These are phyloP conservation scores for Haplosporangium gracile DNA, from an alignment of 192 early-diverging fungal genomes.

Conservation along the genomic window DNA sequence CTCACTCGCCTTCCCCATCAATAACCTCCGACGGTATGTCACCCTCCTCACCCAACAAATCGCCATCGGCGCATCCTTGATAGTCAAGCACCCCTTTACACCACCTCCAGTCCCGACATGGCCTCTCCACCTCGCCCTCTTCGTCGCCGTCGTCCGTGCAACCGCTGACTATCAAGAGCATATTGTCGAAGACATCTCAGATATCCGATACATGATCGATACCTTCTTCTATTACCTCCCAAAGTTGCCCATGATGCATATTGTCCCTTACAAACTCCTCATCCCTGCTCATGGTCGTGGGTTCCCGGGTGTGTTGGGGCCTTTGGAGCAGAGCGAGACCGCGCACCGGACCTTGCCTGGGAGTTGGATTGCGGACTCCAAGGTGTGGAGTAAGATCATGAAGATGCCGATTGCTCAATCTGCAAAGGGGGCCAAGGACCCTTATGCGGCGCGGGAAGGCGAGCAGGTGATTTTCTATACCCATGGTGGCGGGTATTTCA, in stretches of 20 bases:
- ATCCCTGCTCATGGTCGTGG: slow-evolving; percentile 26
- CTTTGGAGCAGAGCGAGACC: slow-evolving; percentile 20
- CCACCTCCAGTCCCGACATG: slow-evolving; percentile 38
- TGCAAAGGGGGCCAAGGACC: slow-evolving; percentile 28
- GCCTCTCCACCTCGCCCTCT: slow-evolving; percentile 43
- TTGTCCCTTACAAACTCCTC: slow-evolving; percentile 23
- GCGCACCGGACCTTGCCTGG: slow-evolving; percentile 25
- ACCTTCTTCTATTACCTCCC: slow-evolving; percentile 47
- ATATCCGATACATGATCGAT: slow-evolving; percentile 35
- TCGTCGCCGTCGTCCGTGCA: slow-evolving; percentile 26
- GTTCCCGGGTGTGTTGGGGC: slow-evolving; percentile 18
- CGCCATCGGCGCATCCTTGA: slow-evolving; percentile 33
- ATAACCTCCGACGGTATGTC: slow-evolving; percentile 43
- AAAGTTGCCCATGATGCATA: slow-evolving; percentile 42
- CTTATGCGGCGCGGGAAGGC: slow-evolving; percentile 42
- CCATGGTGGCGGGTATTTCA: slow-evolving; percentile 83
- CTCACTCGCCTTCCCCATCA: slow-evolving; percentile 34
- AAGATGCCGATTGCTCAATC: slow-evolving; percentile 22
- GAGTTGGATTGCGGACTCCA: slow-evolving; percentile 39
- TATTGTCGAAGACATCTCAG: slow-evolving; percentile 36
- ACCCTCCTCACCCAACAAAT: slow-evolving; percentile 25
- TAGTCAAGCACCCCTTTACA: slow-evolving; percentile 40
- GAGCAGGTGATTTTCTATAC: slow-evolving; percentile 70
- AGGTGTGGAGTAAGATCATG: slow-evolving; percentile 35
- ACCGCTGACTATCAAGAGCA: slow-evolving; percentile 38